These are phyloP conservation scores for Solanum ossicruentum DNA, from an alignment of 257 asterid genomes.

Conservation along the genomic window DNA sequence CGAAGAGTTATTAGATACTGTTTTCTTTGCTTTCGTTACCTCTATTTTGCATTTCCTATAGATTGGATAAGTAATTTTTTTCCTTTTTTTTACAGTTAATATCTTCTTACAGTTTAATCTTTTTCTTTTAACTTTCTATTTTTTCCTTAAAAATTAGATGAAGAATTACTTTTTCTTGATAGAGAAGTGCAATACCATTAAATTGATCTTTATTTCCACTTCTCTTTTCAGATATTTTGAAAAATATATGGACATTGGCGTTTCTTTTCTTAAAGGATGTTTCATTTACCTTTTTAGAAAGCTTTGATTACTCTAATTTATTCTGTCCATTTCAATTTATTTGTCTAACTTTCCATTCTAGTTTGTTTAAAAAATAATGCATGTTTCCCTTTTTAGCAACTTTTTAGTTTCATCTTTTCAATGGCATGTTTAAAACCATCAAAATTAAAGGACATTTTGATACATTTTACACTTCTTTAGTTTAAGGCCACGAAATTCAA, in stretches of 20 bases:
- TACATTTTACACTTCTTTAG: background rate
- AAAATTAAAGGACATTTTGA: background rate
- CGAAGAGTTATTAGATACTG: background rate
- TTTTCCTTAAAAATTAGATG: background rate
- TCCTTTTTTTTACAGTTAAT: background rate
- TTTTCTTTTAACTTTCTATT: background rate
- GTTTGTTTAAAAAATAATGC: background rate
- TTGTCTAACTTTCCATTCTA: background rate
- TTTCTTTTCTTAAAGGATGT: background rate
- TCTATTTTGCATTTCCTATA: background rate
- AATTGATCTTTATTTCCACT: background rate
- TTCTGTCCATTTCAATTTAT: background rate
- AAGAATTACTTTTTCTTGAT: background rate
- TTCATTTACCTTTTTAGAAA: background rate
- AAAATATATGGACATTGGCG: background rate
- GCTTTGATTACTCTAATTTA: background rate
- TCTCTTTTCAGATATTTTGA: background rate
- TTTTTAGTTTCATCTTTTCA: background rate
- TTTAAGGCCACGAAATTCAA: background rate
- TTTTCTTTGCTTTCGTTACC: background rate
- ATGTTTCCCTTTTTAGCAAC: background rate
- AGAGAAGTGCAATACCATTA: background rate
- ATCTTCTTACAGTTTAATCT: background rate
- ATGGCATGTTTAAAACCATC: background rate
- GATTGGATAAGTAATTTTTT: background rate